Evolutionary conservation across 2,329 filamentous ascomycete species (phyloP).

Genomic region (Colletotrichum agaves): DNA sequence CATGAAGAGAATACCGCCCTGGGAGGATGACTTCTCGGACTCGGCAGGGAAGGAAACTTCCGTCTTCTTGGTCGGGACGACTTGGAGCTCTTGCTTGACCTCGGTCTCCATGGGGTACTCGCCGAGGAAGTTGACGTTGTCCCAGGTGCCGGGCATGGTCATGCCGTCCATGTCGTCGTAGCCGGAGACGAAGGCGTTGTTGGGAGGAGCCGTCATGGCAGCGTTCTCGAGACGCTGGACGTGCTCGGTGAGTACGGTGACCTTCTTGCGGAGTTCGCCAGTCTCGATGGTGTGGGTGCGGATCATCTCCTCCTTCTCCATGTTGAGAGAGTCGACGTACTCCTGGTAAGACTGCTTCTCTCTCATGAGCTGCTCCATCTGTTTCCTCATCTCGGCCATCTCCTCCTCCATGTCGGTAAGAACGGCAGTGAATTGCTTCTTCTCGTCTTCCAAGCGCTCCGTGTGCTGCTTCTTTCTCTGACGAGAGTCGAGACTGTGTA

Average conservation of each 20-base stretch:
- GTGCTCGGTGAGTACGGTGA: constrained; percentile 81
- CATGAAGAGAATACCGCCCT: constrained; percentile 90
- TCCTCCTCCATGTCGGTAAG: constrained; percentile 85
- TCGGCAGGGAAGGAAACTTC: constrained; percentile 59
- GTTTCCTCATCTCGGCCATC: constrained; percentile 73
- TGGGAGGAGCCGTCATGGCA: constrained; percentile 55
- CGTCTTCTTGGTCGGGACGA: constrained; percentile 65
- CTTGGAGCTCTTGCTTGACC: constrained; percentile 68
- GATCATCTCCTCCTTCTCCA: constrained; percentile 94
- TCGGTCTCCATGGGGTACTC: constrained; percentile 73
- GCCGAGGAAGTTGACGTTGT: constrained; percentile 81
- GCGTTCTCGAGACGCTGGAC: constrained; percentile 76
- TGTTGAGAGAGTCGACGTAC: constrained; percentile 79
- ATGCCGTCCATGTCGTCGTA: constrained; percentile 88
- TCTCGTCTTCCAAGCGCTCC: constrained; percentile 95
- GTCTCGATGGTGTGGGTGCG: constrained; percentile 89
- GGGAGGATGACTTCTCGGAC: constrained; percentile 74
- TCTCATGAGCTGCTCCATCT: constrained; percentile 76
- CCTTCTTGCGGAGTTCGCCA: constrained; percentile 91
- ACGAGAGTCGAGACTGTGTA: constrained; percentile 85
- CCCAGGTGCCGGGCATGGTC: constrained; percentile 84
- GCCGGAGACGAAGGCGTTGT: constrained; percentile 73
- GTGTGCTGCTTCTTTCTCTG: constrained; percentile 99
- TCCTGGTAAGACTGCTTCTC: constrained; percentile 81
- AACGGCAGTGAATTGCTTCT: constrained; percentile 85